phyloP scores from a whole-genome alignment of 768 basidiomycete genomes.

The Leccinum sublutescens region DNA sequence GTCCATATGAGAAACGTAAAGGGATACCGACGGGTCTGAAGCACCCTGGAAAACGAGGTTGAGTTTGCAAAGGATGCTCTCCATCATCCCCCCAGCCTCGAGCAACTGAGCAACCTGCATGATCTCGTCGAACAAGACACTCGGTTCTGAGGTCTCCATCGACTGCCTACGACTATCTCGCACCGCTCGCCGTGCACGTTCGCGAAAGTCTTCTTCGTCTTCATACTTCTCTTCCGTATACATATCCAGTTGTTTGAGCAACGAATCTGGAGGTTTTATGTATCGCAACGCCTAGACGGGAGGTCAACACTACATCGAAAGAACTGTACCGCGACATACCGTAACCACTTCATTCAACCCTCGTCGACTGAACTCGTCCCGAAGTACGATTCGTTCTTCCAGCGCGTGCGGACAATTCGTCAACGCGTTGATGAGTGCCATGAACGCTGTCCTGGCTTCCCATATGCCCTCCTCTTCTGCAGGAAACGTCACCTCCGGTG shows the following conservation, averaged over 20 bases:
- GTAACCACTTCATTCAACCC: constrained; percentile 83
- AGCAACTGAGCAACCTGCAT: constrained; percentile 53
- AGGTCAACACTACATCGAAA: background rate
- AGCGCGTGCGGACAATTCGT: constrained; percentile 72
- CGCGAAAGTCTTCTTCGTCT: constrained; percentile 82
- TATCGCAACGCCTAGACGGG: constrained; percentile 65
- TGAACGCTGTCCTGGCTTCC: constrained; percentile 75
- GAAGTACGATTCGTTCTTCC: constrained; percentile 73
- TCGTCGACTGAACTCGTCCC: constrained; percentile 80
- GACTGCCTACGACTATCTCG: constrained; percentile 23
- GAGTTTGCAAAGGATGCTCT: constrained; percentile 59
- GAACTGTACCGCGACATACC: constrained; percentile 45
- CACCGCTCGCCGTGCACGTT: constrained; percentile 49
- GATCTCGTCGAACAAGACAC: constrained; percentile 57
- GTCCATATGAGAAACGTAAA: background rate
- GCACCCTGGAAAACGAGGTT: constrained; percentile 56
- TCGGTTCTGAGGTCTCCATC: constrained; percentile 45
- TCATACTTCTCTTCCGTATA: constrained; percentile 90
- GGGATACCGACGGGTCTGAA: constrained; percentile 53
- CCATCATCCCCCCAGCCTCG: constrained; percentile 34
- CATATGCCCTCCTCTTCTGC: constrained; percentile 69
- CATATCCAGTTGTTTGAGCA: constrained; percentile 78
- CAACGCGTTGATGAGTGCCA: constrained; percentile 79
- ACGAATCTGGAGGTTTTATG: constrained; percentile 67
- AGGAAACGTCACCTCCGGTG: constrained; percentile 34